Evolutionary conservation across 176 grass and related monocot species (phyloP), one percentile per base, ranked within the genome.

Genomic region (Elymus sibiricus): DNA sequence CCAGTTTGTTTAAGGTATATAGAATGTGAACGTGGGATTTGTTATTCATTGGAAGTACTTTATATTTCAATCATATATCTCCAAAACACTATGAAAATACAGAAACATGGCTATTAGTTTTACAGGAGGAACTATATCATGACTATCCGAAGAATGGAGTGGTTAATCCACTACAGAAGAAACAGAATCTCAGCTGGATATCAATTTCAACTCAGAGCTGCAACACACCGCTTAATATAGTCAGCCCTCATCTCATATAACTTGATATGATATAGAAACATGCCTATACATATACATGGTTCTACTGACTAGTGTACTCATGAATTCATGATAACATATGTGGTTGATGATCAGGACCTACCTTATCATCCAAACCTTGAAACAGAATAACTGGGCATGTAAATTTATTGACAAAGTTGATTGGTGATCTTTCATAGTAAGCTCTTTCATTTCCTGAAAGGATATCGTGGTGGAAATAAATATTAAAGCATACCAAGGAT

Each of bases 341-440:
- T 7, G 69, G 32, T 76, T 76, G 6, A 68, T 56, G 9, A 4
- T 76, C 58, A 61, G 19, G n/a, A 70, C 70, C 79, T 95, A 98
- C 93, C 93, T 98, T 95, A 79, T 98, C 93, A 43, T 95, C 93
- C 43, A 98, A 81, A 35, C 95, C 95, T 89, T 98, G 95, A 80
- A 98, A 98, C 44, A 98, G 87, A 87, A 98, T 98, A 22, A 98
- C 89, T 2, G 95, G 95, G 46, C 95, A 95, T 21, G 87, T 92
- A 91, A 95, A 98, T 77, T 95, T 93, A 78, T 95, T 84, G 24
- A 98, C 89, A 64, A 91, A 95, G 66, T 98, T 98, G 84, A 98
- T 98, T 11, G 93, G 95, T 27, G 95, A 90, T 85, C 88, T 90
- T 77, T 95, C 93, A 59, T 88, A 90, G 74, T 90, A 98, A 63